A percentile compares a stretch with the other conserved stretches of the same genome.
phyloP scores from a whole-genome alignment of 2,329 filamentous ascomycete species.

The Exserohilum rostratum region DNA sequence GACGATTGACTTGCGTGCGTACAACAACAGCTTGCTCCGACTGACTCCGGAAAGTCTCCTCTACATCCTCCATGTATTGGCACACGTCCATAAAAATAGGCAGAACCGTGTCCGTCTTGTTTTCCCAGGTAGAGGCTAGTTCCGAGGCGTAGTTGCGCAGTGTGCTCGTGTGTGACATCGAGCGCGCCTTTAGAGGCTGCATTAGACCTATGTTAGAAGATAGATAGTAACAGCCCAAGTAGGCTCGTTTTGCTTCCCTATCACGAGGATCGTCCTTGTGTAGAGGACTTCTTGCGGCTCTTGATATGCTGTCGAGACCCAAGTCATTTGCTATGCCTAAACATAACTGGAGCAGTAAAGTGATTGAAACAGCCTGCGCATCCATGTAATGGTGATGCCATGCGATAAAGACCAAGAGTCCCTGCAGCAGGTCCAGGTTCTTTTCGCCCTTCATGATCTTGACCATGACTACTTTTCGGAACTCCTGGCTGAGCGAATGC shows the following conservation, averaged over 20 bases:
- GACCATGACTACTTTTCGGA: conserved; percentile 44
- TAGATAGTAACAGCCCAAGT: conserved; percentile 46
- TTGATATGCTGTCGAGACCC: conserved; percentile 36
- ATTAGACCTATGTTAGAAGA: conserved; percentile 35
- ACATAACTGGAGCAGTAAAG: conserved; percentile 43
- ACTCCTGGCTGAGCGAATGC: conserved; percentile 41
- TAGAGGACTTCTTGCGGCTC: conserved; percentile 22
- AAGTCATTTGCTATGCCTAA: conserved; percentile 42
- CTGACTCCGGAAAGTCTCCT: conserved; percentile 40
- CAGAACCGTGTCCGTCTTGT: conserved; percentile 38
- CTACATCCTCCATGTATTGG: conserved; percentile 45
- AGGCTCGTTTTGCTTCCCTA: conserved; percentile 42
- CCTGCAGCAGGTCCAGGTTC: conserved; percentile 42
- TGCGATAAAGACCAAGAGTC: conserved; percentile 43
- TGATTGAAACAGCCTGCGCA: conserved; percentile 40
- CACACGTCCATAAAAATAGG: conserved; percentile 41
- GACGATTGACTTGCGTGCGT: conserved; percentile 40
- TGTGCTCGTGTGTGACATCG: conserved; percentile 34
- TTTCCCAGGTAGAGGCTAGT: conserved; percentile 38
- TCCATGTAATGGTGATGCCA: conserved; percentile 50
- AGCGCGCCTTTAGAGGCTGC: conserved; percentile 31
- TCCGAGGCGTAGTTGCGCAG: conserved; percentile 42
- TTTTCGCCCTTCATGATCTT: conserved; percentile 47
- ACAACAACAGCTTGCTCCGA: conserved; percentile 38
- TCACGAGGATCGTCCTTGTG: conserved; percentile 31